Base-by-base conservation (phyloP, 2,329 filamentous ascomycete species). In the Plectosphaerella cucumerina region DNA sequence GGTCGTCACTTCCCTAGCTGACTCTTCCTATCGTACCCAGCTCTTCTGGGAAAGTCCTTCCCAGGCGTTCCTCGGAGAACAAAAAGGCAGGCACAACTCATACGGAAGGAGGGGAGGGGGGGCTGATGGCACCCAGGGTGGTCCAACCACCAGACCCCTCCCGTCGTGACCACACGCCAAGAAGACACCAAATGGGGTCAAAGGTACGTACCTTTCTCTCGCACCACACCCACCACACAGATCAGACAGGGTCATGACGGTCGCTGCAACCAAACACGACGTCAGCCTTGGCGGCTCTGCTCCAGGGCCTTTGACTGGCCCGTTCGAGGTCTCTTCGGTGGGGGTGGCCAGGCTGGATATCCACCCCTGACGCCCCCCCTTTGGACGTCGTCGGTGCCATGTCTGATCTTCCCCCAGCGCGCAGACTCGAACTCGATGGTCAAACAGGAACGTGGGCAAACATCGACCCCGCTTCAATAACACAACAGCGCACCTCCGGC, bases 261-360 rank as follows among this genome's bases (percentile, higher is more conserved):
- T 39, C 45, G 33, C 45, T 39, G 45, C 34, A 47, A 47, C 45
- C 45, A 47, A 35, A 47, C 45, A 47, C 45, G 45, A 47, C 52
- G 48, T 52, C 54, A 56, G 50, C 52, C 54, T 56, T 56, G 54
- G 54, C 52, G 50, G 54, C 54, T 54, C 54, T 52, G 50, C 50
- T 34, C 33, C 33, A 20, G 45, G 21, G 26, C 45, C 34, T 47
- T 17, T 39, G 33, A 47, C 45, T 47, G 45, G 45, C 14, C 21
- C n/a, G 20, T 23, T 39, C 45, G 20, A 37, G 33, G 45, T 20
- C 45, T 20, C 20, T 31, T 21, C 9, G 45, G 45, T 47, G 45
- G 45, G 45, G 45, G 45, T 39, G 45, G 45, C 34, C 45, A 42
- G 34, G 33, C 34, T 39, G 20, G 14, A n/a, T 33, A 17, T 34